phyloP scores from a whole-genome alignment of 495 filamentous ascomycete species.

The Corynascus novoguineensis region DNA sequence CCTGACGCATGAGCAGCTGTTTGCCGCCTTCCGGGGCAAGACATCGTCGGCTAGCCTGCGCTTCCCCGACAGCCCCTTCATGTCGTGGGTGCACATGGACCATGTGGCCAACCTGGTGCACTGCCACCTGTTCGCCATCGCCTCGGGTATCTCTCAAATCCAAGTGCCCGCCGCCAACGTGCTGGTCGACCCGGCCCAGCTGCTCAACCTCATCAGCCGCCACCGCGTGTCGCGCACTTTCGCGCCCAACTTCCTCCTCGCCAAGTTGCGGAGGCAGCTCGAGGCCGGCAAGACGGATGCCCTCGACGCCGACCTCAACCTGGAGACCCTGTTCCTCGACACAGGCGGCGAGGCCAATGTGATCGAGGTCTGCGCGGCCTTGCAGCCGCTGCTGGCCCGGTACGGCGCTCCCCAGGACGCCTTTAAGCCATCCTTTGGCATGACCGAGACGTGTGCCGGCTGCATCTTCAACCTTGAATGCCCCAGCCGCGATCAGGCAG shows the following conservation, averaged over 20 bases:
- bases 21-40: slow-evolving; percentile 46
- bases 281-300: not conserved
- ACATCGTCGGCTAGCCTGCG: not conserved
- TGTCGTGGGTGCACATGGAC: slow-evolving; percentile 51
- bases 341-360: slow-evolving; percentile 28
- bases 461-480: slow-evolving; percentile 34
- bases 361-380: slow-evolving; percentile 19
- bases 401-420: slow-evolving; percentile 36
- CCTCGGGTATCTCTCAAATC: slow-evolving; percentile 39
- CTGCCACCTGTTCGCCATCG: slow-evolving; percentile 46
- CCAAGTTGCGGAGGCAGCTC: slow-evolving; percentile 17
- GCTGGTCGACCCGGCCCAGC: slow-evolving; percentile 35
- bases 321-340: slow-evolving; percentile 8
- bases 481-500: slow-evolving; percentile 19
- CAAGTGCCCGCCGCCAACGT: slow-evolving; percentile 42
- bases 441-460: slow-evolving; percentile 55
- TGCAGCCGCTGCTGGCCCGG: slow-evolving; percentile 28
- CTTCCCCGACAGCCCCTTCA: slow-evolving; percentile 28
- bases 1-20: slow-evolving; percentile 42
- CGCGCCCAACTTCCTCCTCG: slow-evolving; percentile 54
- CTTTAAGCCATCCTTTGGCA: slow-evolving; percentile 47
- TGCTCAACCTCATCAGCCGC: slow-evolving; percentile 37
- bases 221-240: slow-evolving; percentile 46
- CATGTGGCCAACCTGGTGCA: slow-evolving; percentile 51
- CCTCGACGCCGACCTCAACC: slow-evolving; percentile 8